These are phyloP conservation scores for Eucalyptus marginata DNA, from an alignment of 345 rosid species.

Conservation along the genomic window DNA sequence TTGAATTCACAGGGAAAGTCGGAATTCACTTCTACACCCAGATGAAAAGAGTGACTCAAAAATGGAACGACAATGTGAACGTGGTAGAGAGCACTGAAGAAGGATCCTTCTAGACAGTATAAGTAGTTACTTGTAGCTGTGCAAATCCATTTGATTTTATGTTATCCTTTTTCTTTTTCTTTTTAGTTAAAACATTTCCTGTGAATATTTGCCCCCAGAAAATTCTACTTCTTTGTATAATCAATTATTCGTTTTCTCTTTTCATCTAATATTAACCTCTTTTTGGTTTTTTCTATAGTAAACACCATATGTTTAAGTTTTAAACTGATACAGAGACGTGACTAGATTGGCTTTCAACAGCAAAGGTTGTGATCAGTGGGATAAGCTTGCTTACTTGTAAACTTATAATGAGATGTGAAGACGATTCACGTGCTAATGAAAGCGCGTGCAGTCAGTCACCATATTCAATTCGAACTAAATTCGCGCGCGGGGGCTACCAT, in stretches of 20 bases:
- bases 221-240: neutral
- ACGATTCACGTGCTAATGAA: neutral
- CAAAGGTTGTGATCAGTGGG: neutral
- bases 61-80: slow-evolving; percentile 26
- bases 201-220: neutral
- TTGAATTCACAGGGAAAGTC: slow-evolving; percentile 26
- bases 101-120: neutral
- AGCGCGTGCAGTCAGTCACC: neutral
- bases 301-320: neutral
- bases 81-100: neutral
- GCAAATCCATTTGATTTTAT: neutral
- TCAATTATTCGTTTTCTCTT: neutral
- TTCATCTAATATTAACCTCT: neutral
- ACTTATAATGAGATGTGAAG: neutral
- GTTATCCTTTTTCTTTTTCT: neutral
- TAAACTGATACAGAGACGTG: neutral
- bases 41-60: slow-evolving; percentile 41
- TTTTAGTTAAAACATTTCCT: neutral
- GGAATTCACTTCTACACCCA: slow-evolving; percentile 42
- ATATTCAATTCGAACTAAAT: neutral
- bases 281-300: neutral
- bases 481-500: neutral
- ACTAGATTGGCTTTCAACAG: neutral
- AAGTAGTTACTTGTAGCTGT: neutral
- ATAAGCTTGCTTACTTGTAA: neutral